A percentile compares a stretch with the other conserved stretches of the same genome.
These are phyloP conservation scores for Eragrostis tef DNA, from an alignment of 202 grass and related monocot genomes.

Conservation along the genomic window DNA sequence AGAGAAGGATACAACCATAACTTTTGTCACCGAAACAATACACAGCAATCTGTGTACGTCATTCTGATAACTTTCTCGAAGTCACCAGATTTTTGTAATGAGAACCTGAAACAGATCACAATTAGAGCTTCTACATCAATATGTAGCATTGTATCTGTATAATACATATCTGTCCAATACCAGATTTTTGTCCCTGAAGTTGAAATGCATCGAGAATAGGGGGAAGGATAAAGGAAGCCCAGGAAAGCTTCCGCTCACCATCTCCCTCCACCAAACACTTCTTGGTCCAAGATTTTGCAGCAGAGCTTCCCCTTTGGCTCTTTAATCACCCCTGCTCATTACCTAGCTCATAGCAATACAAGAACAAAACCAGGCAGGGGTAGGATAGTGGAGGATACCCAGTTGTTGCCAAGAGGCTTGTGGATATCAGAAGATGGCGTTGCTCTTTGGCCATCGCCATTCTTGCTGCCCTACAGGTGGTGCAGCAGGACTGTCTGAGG, in stretches of 20 bases:
- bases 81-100: no score
- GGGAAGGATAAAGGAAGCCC: conserved; percentile 36
- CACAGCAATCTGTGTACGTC: no score
- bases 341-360: conserved; percentile 5
- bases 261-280: conserved; percentile 31
- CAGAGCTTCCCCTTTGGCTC: conserved; percentile 3
- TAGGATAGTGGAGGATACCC: not conserved
- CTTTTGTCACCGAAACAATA: no score
- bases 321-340: not conserved
- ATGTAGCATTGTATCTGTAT: no score
- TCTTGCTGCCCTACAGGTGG: conserved; percentile 27
- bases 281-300: conserved; percentile 11
- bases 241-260: conserved; percentile 39
- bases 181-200: conserved; percentile 5
- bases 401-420: not conserved
- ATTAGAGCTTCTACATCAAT: no score
- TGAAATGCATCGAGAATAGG: not conserved
- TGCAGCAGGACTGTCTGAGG: conserved; percentile 14
- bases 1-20: no score
- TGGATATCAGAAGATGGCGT: not conserved
- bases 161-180: no score
- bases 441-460: not conserved
- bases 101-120: no score
- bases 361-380: not conserved
- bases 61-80: no score